These are phyloP conservation scores for Quercus aquifolioides DNA, from an alignment of 306 rosid genomes.

Conservation along the genomic window DNA sequence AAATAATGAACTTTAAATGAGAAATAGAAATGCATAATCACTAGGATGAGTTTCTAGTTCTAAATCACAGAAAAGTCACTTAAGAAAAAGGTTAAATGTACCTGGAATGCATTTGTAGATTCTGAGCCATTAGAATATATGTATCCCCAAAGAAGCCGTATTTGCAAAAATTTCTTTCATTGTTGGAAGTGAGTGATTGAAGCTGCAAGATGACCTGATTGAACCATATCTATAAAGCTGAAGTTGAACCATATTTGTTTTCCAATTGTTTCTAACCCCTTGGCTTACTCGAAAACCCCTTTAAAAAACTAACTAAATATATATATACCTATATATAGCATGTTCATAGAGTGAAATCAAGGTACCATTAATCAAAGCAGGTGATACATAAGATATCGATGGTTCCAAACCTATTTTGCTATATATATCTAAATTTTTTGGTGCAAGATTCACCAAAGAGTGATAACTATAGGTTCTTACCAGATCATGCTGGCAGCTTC, in stretches of 20 bases:
- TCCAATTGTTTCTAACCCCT: neutral
- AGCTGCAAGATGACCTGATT: constrained; percentile 98
- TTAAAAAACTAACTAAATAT: neutral
- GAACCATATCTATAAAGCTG: constrained; percentile 17
- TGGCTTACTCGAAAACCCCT: neutral
- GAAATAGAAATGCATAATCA: neutral
- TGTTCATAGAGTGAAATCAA: neutral
- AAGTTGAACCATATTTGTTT: neutral
- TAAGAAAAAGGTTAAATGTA: no score
- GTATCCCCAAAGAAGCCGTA: no score
- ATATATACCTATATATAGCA: neutral
- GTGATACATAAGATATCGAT: no score
- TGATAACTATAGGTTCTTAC: constrained; percentile 26
- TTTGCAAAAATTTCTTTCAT: neutral
- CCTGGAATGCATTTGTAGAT: no score
- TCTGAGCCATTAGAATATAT: no score
- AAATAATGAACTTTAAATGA: neutral
- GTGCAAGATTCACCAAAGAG: neutral
- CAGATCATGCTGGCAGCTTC: constrained; percentile 99
- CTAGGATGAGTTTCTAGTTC: no score
- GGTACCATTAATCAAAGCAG: neutral
- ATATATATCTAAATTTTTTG: neutral
- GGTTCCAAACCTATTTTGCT: no score
- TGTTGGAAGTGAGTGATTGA: constrained; percentile 88
- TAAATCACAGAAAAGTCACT: no score